Base-by-base conservation (phyloP, 1,284 basidiomycete species). In the Trichosporon sp. region DNA sequence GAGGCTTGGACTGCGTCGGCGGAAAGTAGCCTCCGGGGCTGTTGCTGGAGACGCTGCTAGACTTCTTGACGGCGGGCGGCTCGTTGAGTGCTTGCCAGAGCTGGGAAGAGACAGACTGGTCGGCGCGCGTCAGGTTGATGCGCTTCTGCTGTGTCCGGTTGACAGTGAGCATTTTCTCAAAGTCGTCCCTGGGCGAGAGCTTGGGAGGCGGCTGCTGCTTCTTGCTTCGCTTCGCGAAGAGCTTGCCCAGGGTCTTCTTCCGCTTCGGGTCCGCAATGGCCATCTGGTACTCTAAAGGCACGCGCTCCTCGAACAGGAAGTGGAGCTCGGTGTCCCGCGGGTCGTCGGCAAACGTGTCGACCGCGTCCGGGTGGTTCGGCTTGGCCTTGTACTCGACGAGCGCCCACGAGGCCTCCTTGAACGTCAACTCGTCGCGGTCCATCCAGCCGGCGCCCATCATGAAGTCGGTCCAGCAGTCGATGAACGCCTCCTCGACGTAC, bases 331-430 rank as follows among this genome's bases (percentile, higher is more conserved):
- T 81, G 0, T 85, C 87, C 18, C 89, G 86, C 0, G 88, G 89
- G 74, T 90, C 89, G 11, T 63, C 70, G 25, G 44, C 27, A 1
- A 62, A 56, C 2, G 29, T 31, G 65, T 69, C 42, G 15, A 42
- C 31, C 6, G 68, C 62, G 31, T 69, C 69, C 13, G 71, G 64
- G 23, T 68, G 66, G 6, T 66, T 68, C 2, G 80, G 75, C 31
- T 64, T 78, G 0, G 92, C 89, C 76, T 90, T 92, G 85, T 90
- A 94, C 79, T 94, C 92, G 69, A 94, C 93, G 85, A 96, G 76
- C n/a, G 90, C 92, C 92, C 92, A 95, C 77, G 92, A 92, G 72
- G 92, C 91, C 75, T 94, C 92, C 74, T 91, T 86, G 78, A 93
- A 92, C 3, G 90, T 85, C 73, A 89, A 86, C 76, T 92, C 91